phyloP scores from a whole-genome alignment of 192 early-diverging fungal species.

The Polychytrium aggregatum region DNA sequence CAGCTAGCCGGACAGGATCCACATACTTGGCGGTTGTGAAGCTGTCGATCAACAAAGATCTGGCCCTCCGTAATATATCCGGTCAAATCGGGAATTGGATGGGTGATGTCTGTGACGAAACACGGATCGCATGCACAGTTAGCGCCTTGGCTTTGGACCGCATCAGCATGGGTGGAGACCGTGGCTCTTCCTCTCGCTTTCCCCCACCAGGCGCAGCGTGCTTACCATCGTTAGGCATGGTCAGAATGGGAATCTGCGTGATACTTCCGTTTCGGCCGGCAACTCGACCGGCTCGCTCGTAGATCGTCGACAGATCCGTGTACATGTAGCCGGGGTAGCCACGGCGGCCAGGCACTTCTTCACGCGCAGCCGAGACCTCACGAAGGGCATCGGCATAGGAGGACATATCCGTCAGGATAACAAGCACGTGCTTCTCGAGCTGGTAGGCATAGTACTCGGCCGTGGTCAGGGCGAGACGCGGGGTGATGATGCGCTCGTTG shows the following conservation, averaged over 20 bases:
- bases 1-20: too few relatives aligned
- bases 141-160: too few relatives aligned
- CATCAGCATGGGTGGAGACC: too few relatives aligned
- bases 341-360: slow-evolving; percentile 98
- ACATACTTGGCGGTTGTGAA: slow-evolving; percentile 81
- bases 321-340: slow-evolving; percentile 99
- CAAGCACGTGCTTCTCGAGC: slow-evolving; percentile 97
- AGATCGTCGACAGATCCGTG: slow-evolving; percentile 99
- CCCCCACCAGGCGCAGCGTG: background rate
- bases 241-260: slow-evolving; percentile 99
- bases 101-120: slow-evolving; percentile 73
- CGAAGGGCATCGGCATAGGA: slow-evolving; percentile 98
- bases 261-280: slow-evolving; percentile 95
- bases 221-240: slow-evolving; percentile 98
- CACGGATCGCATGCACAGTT: too few relatives aligned
- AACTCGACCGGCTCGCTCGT: slow-evolving; percentile 97
- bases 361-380: slow-evolving; percentile 96
- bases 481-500: slow-evolving; percentile 99
- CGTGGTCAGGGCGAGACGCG: slow-evolving; percentile 93
- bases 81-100: slow-evolving; percentile 99
- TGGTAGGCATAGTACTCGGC: slow-evolving; percentile 99
- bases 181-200: too few relatives aligned
- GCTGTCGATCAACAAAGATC: slow-evolving; percentile 97
- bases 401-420: slow-evolving; percentile 98
- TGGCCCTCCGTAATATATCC: slow-evolving; percentile 99